Conservation (phyloP, 768 basidiomycete species). For the Nidularia sp. region DNA sequence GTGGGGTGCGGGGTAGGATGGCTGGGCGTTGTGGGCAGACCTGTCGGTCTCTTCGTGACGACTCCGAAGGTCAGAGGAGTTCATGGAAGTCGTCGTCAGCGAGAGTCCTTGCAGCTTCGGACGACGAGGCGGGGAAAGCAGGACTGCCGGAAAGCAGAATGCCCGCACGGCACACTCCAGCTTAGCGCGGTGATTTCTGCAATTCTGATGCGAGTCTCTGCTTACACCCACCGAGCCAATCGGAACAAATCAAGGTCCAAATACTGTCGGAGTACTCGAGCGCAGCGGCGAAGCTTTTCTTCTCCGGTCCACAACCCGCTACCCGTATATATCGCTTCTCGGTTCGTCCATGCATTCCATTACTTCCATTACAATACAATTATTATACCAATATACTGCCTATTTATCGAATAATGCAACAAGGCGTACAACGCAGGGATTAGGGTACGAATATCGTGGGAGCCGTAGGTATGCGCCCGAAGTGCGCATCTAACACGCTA, state of each 20-base stretch:
- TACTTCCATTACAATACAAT: background rate
- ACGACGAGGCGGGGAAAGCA: slow-evolving; percentile 46
- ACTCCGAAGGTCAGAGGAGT: slow-evolving; percentile 47
- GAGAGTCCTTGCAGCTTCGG: slow-evolving; percentile 26
- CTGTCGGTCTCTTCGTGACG: slow-evolving; percentile 39
- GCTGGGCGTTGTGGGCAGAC: slow-evolving; percentile 13
- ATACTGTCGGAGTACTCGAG: slow-evolving; percentile 1
- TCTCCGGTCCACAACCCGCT: slow-evolving; percentile 3
- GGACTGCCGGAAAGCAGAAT: slow-evolving; percentile 57
- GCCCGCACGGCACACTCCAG: slow-evolving; percentile 57
- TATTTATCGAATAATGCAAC: background rate
- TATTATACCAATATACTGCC: background rate
- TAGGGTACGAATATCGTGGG: slow-evolving; percentile 41
- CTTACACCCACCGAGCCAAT: slow-evolving; percentile 62
- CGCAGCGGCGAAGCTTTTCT: background rate
- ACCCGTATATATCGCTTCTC: background rate
- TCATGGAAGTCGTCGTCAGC: slow-evolving; percentile 45
- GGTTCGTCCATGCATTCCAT: background rate
- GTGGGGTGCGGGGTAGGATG: slow-evolving; percentile 13
- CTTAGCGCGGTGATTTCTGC: slow-evolving; percentile 67
- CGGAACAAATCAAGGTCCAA: slow-evolving; percentile 46
- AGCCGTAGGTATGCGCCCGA: slow-evolving; percentile 44
- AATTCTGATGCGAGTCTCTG: slow-evolving; percentile 43
- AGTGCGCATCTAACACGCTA: slow-evolving; percentile 40
- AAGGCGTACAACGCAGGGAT: slow-evolving; percentile 12